phyloP scores from a whole-genome alignment of 1,284 basidiomycete genomes.

The Rhodotorula sp. region DNA sequence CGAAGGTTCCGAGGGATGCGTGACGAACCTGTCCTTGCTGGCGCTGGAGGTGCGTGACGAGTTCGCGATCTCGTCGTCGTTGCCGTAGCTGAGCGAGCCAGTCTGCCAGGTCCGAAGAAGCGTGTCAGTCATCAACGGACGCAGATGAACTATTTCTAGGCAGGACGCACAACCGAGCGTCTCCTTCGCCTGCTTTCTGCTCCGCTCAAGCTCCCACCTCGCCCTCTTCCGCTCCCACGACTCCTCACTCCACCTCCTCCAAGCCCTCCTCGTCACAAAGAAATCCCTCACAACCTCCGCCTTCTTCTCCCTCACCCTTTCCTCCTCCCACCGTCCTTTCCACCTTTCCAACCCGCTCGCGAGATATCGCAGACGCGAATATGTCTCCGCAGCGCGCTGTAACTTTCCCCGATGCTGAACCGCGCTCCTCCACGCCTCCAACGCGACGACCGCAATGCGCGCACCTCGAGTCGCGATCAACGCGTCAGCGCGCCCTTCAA shows the following conservation, averaged over 20 bases:
- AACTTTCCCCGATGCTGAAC: background rate
- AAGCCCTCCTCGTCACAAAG: slow-evolving; percentile 11
- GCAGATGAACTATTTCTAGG: background rate
- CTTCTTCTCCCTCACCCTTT: slow-evolving; percentile 5
- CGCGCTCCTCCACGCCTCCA: slow-evolving; percentile 7
- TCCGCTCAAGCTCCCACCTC: slow-evolving; percentile 14
- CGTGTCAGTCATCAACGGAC: too few species aligned
- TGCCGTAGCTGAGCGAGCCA: slow-evolving; percentile 18
- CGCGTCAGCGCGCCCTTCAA: background rate
- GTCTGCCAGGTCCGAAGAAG: slow-evolving; percentile 4
- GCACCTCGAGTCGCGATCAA: background rate
- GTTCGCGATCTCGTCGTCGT: slow-evolving; percentile 1
- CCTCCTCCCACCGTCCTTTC: background rate
- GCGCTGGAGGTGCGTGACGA: slow-evolving; percentile 1
- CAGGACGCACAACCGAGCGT: slow-evolving; percentile 24
- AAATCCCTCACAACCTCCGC: slow-evolving; percentile 24
- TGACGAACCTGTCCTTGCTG: background rate
- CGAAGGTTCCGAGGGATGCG: background rate
- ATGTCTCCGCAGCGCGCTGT: background rate
- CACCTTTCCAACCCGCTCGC: slow-evolving; percentile 11
- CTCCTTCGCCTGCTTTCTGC: slow-evolving; percentile 2
- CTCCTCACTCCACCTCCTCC: slow-evolving; percentile 19
- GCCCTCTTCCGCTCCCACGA: slow-evolving; percentile 9
- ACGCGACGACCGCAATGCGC: background rate
- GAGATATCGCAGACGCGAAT: background rate